Percentiles rank a stretch among this genome's conserved stretches.
Evolutionary conservation across 83 land plant species (phyloP).

Genomic region (Larix sibirica): DNA sequence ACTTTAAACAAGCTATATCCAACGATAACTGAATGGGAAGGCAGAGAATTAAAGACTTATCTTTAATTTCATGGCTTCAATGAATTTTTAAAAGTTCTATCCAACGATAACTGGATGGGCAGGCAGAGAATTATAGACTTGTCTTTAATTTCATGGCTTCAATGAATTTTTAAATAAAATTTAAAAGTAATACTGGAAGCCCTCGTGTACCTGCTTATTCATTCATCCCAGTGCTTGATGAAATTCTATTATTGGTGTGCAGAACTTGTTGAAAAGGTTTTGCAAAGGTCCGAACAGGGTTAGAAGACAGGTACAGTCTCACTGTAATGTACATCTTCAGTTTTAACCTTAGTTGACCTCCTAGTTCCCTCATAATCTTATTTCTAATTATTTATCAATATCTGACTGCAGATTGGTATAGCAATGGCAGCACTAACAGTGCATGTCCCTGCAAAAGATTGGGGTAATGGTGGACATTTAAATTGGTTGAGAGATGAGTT

Average conservation of each 20-base stretch:
- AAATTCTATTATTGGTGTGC: conserved; percentile 11
- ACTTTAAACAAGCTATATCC: not conserved
- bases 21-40: too few species aligned
- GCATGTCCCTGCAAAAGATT: conserved; percentile 84
- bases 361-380: not conserved
- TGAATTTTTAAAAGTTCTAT: not conserved
- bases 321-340: not conserved
- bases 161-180: not conserved
- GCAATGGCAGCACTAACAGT: conserved; percentile 92
- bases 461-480: conserved; percentile 91
- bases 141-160: too few species aligned
- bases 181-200: not conserved
- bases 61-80: too few species aligned
- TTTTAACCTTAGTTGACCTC: not conserved
- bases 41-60: too few species aligned
- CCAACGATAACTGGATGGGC: too few species aligned
- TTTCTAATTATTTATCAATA: not conserved
- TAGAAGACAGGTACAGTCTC: conserved; percentile 79
- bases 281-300: conserved; percentile 84
- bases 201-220: not conserved
- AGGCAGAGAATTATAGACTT: too few species aligned
- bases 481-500: conserved; percentile 85
- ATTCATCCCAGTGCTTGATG: not conserved
- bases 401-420: conserved; percentile 72
- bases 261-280: conserved; percentile 79